Conservation (phyloP, 192 early-diverging fungal genomes). For the Lobulomyces angularis region DNA sequence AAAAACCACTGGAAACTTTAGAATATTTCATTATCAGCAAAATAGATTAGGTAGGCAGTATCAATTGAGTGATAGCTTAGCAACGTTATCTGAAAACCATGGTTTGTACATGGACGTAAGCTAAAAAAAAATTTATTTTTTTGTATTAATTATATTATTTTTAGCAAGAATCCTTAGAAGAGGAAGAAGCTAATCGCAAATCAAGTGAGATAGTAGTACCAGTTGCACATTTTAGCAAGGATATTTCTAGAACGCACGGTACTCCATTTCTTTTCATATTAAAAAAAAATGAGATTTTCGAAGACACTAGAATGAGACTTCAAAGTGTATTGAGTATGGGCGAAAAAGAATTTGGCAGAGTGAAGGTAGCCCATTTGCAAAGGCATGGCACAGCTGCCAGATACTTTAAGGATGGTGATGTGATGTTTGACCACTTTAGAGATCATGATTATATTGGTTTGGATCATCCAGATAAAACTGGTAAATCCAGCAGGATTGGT, state of each 20-base stretch:
- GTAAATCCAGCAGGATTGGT: background rate
- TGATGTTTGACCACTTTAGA: conserved; percentile 9
- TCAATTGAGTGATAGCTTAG: too few species aligned
- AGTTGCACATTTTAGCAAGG: conserved; percentile 69
- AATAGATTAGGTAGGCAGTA: too few species aligned
- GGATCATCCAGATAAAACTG: background rate
- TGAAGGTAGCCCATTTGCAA: conserved; percentile 32
- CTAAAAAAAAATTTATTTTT: background rate
- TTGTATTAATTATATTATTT: background rate
- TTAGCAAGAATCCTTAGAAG: conserved; percentile 13
- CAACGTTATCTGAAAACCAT: too few species aligned
- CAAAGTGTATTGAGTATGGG: conserved; percentile 56
- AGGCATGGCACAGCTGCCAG: too few species aligned
- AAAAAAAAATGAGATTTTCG: conserved; percentile 55
- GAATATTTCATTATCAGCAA: too few species aligned
- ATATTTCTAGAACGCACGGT: conserved; percentile 54
- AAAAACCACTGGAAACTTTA: too few species aligned
- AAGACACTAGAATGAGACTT: conserved; percentile 62
- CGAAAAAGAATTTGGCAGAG: conserved; percentile 69
- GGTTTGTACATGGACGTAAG: conserved; percentile 49
- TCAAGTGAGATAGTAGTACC: conserved; percentile 26
- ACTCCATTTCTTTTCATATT: conserved; percentile 73
- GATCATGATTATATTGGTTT: background rate
- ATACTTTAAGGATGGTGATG: too few species aligned
- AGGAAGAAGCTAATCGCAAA: background rate